These are phyloP conservation scores for Stenocarpella maydis DNA, from an alignment of 2,329 filamentous ascomycete genomes.

Conservation along the genomic window DNA sequence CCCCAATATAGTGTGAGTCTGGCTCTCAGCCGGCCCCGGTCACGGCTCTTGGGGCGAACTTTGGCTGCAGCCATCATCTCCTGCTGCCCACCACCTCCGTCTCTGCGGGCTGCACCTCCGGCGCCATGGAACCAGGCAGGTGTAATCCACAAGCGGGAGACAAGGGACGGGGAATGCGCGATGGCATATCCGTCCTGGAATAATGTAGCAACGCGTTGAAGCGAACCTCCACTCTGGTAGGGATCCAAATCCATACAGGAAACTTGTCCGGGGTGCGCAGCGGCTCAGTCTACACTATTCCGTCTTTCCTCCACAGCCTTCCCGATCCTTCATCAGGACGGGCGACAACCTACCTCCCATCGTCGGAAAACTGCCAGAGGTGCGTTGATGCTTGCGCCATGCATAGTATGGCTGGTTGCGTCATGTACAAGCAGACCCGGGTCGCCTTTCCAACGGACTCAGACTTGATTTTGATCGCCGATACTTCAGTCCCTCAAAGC, in stretches of 20 bases:
- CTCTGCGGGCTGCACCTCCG: conserved; percentile 19
- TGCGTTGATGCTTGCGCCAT: conserved; percentile 12
- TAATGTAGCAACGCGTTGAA: conserved; percentile 25
- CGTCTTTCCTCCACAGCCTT: conserved; percentile 31
- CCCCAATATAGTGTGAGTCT: conserved; percentile 11
- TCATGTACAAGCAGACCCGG: conserved; percentile 8
- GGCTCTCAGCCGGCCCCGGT: not conserved
- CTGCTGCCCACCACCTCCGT: conserved; percentile 27
- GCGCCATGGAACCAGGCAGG: conserved; percentile 32
- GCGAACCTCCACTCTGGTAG: conserved; percentile 31
- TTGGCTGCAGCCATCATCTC: conserved; percentile 20
- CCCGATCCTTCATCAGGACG: conserved; percentile 25
- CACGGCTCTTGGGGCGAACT: conserved; percentile 1
- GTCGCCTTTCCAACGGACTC: not conserved
- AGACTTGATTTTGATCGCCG: not conserved
- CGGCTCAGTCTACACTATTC: conserved; percentile 30
- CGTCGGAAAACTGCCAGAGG: conserved; percentile 1
- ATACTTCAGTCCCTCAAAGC: not conserved
- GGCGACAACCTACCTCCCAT: conserved; percentile 25
- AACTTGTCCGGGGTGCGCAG: conserved; percentile 31
- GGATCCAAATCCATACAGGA: conserved; percentile 34
- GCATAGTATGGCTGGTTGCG: not conserved
- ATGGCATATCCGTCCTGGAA: conserved; percentile 32
- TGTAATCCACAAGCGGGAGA: conserved; percentile 29
- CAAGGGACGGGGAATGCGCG: conserved; percentile 34